Evolutionary conservation across 2,329 filamentous ascomycete genomes (phyloP).

Genomic region (Xylaria sp.): DNA sequence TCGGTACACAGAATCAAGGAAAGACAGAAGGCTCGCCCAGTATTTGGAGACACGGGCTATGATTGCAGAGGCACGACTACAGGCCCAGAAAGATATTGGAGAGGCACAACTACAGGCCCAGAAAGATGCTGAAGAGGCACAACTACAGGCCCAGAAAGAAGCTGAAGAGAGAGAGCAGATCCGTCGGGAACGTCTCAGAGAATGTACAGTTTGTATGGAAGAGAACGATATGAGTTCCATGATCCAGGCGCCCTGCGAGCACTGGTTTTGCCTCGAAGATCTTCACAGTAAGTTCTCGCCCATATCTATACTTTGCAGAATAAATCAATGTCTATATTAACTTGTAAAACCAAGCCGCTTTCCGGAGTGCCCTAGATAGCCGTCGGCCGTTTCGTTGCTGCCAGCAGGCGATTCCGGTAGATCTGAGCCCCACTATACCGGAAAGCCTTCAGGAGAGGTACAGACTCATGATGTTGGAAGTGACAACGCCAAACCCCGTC

Average conservation of each 20-base stretch:
- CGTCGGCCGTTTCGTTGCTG: constrained; percentile 25
- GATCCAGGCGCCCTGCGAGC: constrained; percentile 23
- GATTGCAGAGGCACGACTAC: constrained; percentile 5
- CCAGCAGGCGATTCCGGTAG: constrained; percentile 17
- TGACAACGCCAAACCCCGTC: constrained; percentile 26
- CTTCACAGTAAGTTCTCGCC: constrained; percentile 25
- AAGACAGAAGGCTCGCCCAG: constrained; percentile 24
- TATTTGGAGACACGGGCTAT: constrained; percentile 9
- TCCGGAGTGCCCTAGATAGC: constrained; percentile 12
- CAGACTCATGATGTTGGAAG: constrained; percentile 28
- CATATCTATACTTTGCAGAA: constrained; percentile 5
- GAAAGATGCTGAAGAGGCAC: constrained; percentile 11
- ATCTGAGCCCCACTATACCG: constrained; percentile 11
- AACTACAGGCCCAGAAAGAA: constrained; percentile 15
- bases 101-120: constrained; percentile 14
- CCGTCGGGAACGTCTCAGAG: constrained; percentile 14
- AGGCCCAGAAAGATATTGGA: not conserved
- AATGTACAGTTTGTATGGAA: constrained; percentile 30
- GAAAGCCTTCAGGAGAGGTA: constrained; percentile 22
- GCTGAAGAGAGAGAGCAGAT: constrained; percentile 14
- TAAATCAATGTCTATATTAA: constrained; percentile 7
- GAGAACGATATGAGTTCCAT: constrained; percentile 20
- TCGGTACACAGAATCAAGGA: constrained; percentile 19
- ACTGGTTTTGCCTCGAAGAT: constrained; percentile 28
- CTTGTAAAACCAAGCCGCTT: constrained; percentile 11